Conservation (phyloP, 495 filamentous ascomycete genomes). For the Tetracladium marchalianum region DNA sequence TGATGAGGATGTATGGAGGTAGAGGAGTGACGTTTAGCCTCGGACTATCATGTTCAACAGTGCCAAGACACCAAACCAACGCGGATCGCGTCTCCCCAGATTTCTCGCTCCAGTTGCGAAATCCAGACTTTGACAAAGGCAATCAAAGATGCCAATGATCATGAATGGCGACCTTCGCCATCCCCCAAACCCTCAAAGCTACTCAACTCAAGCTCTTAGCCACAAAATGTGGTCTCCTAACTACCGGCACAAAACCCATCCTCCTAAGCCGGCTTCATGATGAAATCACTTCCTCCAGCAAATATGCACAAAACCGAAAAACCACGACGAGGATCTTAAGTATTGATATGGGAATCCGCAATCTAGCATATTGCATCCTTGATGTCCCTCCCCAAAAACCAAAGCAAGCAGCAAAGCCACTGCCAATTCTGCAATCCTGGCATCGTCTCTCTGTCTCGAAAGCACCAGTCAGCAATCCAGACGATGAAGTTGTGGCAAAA, state of each 20-base stretch:
- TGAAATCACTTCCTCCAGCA: constrained; percentile 9
- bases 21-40: not conserved
- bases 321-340: constrained; percentile 48
- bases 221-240: constrained; percentile 17
- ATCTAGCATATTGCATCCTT: constrained; percentile 66
- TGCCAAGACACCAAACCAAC: not conserved
- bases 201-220: constrained; percentile 10
- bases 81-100: not conserved
- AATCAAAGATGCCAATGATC: not conserved
- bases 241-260: constrained; percentile 19
- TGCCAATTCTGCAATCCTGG: constrained; percentile 29
- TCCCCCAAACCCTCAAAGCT: constrained; percentile 18
- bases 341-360: constrained; percentile 81
- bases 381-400: constrained; percentile 23
- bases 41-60: not conserved
- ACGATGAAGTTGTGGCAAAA: constrained; percentile 3
- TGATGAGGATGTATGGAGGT: not conserved
- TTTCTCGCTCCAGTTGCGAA: too few relatives aligned
- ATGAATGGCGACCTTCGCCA: constrained; percentile 18
- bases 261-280: constrained; percentile 15
- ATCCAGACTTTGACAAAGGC: too few relatives aligned
- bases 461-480: not conserved
- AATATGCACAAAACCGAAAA: not conserved
- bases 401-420: not conserved
- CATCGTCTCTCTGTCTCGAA: constrained; percentile 24